phyloP scores from a whole-genome alignment of 148 eudicot genomes.

The Euryodendron excelsum region DNA sequence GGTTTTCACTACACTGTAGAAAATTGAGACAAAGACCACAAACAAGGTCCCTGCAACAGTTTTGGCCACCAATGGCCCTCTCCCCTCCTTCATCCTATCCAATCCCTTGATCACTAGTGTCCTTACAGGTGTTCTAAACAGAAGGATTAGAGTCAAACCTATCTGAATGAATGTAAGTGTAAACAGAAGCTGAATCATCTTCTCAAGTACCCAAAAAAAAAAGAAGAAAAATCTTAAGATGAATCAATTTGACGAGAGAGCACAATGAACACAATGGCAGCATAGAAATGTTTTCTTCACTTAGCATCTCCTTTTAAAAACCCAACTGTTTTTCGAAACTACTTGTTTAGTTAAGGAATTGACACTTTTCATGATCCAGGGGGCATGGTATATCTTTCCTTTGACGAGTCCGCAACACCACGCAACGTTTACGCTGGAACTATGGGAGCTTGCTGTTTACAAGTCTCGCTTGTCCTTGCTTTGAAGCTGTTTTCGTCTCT shows the following conservation, averaged over 20 bases:
- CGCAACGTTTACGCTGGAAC: not conserved
- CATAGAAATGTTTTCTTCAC: no score
- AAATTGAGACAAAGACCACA: constrained; percentile 7
- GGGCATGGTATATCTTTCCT: no score
- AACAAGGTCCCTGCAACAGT: constrained; percentile 11
- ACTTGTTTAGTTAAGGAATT: no score
- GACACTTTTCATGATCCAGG: no score
- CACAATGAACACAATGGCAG: no score
- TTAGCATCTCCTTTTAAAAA: no score
- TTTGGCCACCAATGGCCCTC: constrained; percentile 10
- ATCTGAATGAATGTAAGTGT: constrained; percentile 4
- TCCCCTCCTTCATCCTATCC: constrained; percentile 12
- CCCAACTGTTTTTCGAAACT: no score
- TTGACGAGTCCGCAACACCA: not conserved
- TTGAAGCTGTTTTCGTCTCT: no score
- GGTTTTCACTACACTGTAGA: not conserved
- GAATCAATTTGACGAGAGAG: no score
- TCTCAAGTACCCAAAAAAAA: not conserved
- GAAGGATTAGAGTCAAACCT: constrained; percentile 14
- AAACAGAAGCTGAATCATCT: constrained; percentile 18
- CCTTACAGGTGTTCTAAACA: constrained; percentile 10
- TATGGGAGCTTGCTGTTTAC: no score
- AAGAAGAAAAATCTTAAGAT: not conserved
- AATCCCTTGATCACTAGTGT: constrained; percentile 8
- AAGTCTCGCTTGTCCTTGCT: no score